Percentiles rank a stretch among this genome's conserved stretches.
phyloP scores from a whole-genome alignment of 2,329 filamentous ascomycete genomes.

The Pseudogymnoascus sp. region DNA sequence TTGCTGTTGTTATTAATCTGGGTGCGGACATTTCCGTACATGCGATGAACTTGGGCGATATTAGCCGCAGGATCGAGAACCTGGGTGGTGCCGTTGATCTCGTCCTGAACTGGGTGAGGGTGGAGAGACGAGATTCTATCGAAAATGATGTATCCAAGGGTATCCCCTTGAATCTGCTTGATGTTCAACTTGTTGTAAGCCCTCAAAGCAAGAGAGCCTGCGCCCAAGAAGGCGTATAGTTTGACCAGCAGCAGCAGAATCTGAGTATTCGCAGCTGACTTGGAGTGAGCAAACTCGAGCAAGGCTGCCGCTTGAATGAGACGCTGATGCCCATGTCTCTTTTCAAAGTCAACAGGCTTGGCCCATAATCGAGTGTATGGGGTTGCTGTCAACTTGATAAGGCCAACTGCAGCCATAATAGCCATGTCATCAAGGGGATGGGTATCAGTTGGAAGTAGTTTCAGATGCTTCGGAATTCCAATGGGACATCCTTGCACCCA shows the following conservation, averaged over 20 bases:
- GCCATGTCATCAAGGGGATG: constrained; percentile 29
- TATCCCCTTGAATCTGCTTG: constrained; percentile 35
- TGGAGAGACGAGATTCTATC: constrained; percentile 32
- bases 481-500: neutral
- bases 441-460: constrained; percentile 25
- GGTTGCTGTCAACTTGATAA: constrained; percentile 23
- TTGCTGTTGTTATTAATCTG: constrained; percentile 25
- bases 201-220: constrained; percentile 29
- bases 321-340: constrained; percentile 14
- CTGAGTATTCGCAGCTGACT: constrained; percentile 33
- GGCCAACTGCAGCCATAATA: constrained; percentile 25
- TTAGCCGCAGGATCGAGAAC: constrained; percentile 19
- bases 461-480: neutral
- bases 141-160: constrained; percentile 31
- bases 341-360: constrained; percentile 10
- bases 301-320: constrained; percentile 25
- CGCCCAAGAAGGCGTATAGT: constrained; percentile 30
- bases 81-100: constrained; percentile 15
- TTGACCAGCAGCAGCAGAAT: constrained; percentile 31
- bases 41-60: constrained; percentile 22
- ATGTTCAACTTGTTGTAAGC: constrained; percentile 30
- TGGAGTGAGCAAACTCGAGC: constrained; percentile 25
- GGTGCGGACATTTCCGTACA: constrained; percentile 19
- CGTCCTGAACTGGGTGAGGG: constrained; percentile 22
- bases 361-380: neutral